phyloP scores from a whole-genome alignment of 495 filamentous ascomycete species.

The Penicillium waksmanii region DNA sequence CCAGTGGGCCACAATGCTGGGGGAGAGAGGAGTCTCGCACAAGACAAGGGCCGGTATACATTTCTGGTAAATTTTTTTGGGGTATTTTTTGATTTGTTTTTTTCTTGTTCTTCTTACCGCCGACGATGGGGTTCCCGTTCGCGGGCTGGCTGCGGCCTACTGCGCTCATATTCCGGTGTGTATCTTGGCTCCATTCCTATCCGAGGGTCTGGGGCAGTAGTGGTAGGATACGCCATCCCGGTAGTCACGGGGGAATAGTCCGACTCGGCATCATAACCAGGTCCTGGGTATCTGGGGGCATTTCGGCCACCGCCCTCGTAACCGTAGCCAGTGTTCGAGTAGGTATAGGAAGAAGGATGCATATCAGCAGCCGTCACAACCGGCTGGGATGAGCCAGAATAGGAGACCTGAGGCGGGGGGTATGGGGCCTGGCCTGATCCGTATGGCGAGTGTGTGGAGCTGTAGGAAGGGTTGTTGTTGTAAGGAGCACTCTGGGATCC shows the following conservation, averaged over 20 bases:
- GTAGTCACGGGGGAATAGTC: conserved; percentile 50
- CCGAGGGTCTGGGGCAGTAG: conserved; percentile 50
- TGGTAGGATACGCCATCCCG: conserved; percentile 48
- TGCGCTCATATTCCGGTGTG: conserved; percentile 51
- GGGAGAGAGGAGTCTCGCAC: conserved; percentile 20
- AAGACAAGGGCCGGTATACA: conserved; percentile 15
- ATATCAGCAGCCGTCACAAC: conserved; percentile 43
- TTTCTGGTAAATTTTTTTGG: conserved; percentile 4
- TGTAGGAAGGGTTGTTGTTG: conserved; percentile 38
- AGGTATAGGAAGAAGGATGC: conserved; percentile 47
- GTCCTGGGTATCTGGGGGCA: conserved; percentile 52
- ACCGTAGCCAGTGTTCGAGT: conserved; percentile 42
- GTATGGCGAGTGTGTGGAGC: conserved; percentile 44
- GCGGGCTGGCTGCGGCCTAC: conserved; percentile 48
- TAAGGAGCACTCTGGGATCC: conserved; percentile 44
- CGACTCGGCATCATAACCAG: conserved; percentile 49
- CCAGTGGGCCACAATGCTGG: conserved; percentile 21
- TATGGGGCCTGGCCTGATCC: conserved; percentile 41
- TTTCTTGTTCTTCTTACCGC: conserved; percentile 35
- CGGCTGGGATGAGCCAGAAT: conserved; percentile 41
- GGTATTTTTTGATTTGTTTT: conserved; percentile 5
- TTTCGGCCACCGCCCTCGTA: conserved; percentile 48
- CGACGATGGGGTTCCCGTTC: conserved; percentile 47
- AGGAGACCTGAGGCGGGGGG: conserved; percentile 42
- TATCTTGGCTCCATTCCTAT: conserved; percentile 56